Percentiles rank a stretch among this genome's conserved stretches.
Evolutionary conservation across 208 protist genomes (phyloP).

Genomic region (Leishmania martiniquensis): DNA sequence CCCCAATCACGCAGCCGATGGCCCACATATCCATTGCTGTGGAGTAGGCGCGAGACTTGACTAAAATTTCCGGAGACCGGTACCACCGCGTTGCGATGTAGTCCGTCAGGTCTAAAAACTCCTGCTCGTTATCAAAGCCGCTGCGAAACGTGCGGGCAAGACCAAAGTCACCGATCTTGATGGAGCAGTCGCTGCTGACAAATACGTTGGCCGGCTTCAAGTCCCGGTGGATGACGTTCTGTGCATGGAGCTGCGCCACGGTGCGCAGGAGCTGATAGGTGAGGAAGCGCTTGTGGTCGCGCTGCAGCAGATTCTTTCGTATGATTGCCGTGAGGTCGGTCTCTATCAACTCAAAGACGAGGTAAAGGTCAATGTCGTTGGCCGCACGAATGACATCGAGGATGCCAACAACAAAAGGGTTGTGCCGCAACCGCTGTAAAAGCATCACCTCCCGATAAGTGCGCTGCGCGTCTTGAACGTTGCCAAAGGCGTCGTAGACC

Average conservation of each 20-base stretch:
- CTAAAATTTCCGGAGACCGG: constrained; percentile 97
- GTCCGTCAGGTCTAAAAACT: constrained; percentile 89
- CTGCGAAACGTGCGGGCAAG: constrained; percentile 92
- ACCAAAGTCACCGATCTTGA: constrained; percentile 98
- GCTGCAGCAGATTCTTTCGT: constrained; percentile 95
- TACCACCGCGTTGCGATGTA: constrained; percentile 98
- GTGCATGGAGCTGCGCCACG: constrained; percentile 94
- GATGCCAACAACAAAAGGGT: constrained; percentile 93
- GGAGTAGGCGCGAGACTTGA: constrained; percentile 95
- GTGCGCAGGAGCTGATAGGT: constrained; percentile 96
- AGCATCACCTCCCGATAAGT: constrained; percentile 98
- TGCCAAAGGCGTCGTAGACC: constrained; percentile 97
- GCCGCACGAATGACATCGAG: constrained; percentile 96
- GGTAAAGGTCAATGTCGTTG: constrained; percentile 97
- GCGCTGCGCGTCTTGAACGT: constrained; percentile 91
- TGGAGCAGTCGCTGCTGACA: constrained; percentile 92
- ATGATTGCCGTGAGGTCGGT: constrained; percentile 95
- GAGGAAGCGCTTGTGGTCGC: constrained; percentile 94
- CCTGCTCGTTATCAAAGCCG: constrained; percentile 38
- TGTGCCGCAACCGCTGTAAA: constrained; percentile 74
- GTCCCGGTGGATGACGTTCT: constrained; percentile 92
- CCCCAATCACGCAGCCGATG: constrained; percentile 97
- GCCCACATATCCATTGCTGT: constrained; percentile 99
- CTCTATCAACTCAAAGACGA: constrained; percentile 97
- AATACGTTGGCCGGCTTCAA: constrained; percentile 95